Evolutionary conservation across 805 yeast genomes (phyloP).

Genomic region (Candida michaelii): DNA sequence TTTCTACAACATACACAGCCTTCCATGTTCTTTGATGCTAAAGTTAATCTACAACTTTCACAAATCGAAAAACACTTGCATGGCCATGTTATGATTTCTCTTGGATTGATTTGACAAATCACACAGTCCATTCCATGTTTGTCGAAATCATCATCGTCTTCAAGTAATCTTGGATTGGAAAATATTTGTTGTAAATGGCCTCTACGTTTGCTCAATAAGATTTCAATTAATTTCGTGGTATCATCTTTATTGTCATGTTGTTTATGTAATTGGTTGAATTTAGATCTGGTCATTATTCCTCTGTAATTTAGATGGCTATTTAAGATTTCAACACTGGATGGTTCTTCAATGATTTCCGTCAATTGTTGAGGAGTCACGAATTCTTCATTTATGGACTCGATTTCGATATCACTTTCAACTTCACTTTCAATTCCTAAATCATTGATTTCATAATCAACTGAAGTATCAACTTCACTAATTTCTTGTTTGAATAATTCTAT

Average conservation of each 20-base stretch:
- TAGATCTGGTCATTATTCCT: constrained; percentile 34
- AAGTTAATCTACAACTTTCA: constrained; percentile 73
- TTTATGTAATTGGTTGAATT: constrained; percentile 15
- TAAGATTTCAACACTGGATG: constrained; percentile 20
- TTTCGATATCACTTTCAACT: constrained; percentile 18
- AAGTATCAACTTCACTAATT: constrained; percentile 38
- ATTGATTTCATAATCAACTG: constrained; percentile 23
- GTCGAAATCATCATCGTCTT: constrained; percentile 24
- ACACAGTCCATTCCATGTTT: constrained; percentile 55
- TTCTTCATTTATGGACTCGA: constrained; percentile 17
- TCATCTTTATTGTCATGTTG: constrained; percentile 16
- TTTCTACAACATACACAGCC: constrained; percentile 86
- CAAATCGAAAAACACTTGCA: constrained; percentile 88
- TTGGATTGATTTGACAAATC: constrained; percentile 70
- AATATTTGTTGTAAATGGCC: constrained; percentile 7
- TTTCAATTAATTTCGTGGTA: constrained; percentile 21
- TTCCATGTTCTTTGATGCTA: constrained; percentile 69
- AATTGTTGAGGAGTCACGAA: constrained; percentile 26
- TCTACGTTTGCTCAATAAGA: constrained; percentile 18
- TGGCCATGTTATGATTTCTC: constrained; percentile 89
- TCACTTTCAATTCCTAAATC: constrained; percentile 20
- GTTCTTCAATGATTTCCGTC: constrained; percentile 21
- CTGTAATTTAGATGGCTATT: constrained; percentile 27
- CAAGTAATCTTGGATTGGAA: constrained; percentile 10
- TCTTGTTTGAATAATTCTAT: constrained; percentile 24